Base-by-base conservation (phyloP, 345 rosid species). In the thale cress (Arabidopsis thaliana) region DNA sequence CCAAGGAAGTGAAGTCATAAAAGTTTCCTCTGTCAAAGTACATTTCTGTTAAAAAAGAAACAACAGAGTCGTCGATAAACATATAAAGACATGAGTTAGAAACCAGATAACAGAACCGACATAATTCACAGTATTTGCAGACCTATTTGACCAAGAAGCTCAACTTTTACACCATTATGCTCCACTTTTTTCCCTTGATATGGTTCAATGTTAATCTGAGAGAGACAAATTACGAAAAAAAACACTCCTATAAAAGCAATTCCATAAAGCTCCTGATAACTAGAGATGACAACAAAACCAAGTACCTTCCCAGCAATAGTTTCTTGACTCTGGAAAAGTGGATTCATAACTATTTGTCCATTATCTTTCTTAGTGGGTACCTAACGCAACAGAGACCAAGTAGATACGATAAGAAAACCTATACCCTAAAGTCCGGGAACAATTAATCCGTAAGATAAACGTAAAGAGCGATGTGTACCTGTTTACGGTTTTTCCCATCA, bases 71-170 rank as follows among this genome's bases (percentile, higher is more conserved):
- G 70, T 30, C 23, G 51, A 34, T 49, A 38, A 30, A 23, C 38
- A 57, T 32, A 65, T 23, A 40, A 23, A 58, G 24, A 65, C 5
- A 40, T 33, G 46, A 38, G 2, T 8, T 4, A 2, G 53, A 45
- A 77, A 65, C 25, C 12, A 12, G 14, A 30, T 38, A 65, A 23
- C 13, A 32, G 46, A 70, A 11, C 13, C 9, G 0, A 38, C 20
- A 53, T 5, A 50, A 72, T 40, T 23, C 33, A 52, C 23, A 50
- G 32, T 60, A 74, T 57, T 7, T 10, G 66, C 83, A 72, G 60
- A 89, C 97, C 96, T 81, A 92, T 95, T 81, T 95, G 99, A 80
- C 97, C 98, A 70, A 95, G 96, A 73, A 95, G 96, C 78, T 95
- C 98, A 78, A 92, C 87, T 86, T 92, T 95, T 14, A 92, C 87